Evolutionary conservation across 805 yeast species (phyloP), one percentile per base, ranked within the genome.

Genomic region (Candida gorgasii): DNA sequence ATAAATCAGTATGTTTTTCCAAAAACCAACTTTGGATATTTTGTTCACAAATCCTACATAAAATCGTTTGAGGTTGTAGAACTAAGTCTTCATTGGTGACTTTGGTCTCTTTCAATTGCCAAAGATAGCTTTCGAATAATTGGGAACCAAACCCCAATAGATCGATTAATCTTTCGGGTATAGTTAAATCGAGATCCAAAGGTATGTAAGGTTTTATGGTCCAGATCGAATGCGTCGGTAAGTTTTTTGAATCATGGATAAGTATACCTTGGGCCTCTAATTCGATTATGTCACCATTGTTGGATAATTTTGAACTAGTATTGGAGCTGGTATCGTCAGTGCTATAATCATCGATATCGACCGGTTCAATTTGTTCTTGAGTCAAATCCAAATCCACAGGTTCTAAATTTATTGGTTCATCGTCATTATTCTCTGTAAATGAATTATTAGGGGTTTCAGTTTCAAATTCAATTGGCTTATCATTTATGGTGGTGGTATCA

Each of bases 11-110:
- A 63, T 93, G 99, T 38, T 83, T 76, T 53, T 92, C 99, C 29
- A 93, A 71, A 85, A 95, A 93, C 99, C 99, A 93, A 3, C 89
- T 86, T 3, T 96, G 97, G n/a, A 89, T 82, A 36, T 77, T 77
- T 22, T 82, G 80, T 57, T 93, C 99, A 63, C 99, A 93, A 19
- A 93, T 89, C 36, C 97, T 76, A 61, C 99, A 93, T 23, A 93
- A 67, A 27, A 86, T 89, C 43, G 81, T 75, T 17, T 83, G 82
- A 1, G 96, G 97, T n/a, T 80, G 75, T 0, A 96, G 95, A 0
- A 88, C 73, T 45, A 73, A 69, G 8, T 65, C 72, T 53, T 82
- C 85, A 50, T 84, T 85, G 2, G 80, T 71, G 12, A 83, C 70
- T 7, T 83, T 87, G 30, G 75, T 60, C 26, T 82, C 87, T 18